Conservation (phyloP, 441 rosid genomes). For the Eruca vesicaria region DNA sequence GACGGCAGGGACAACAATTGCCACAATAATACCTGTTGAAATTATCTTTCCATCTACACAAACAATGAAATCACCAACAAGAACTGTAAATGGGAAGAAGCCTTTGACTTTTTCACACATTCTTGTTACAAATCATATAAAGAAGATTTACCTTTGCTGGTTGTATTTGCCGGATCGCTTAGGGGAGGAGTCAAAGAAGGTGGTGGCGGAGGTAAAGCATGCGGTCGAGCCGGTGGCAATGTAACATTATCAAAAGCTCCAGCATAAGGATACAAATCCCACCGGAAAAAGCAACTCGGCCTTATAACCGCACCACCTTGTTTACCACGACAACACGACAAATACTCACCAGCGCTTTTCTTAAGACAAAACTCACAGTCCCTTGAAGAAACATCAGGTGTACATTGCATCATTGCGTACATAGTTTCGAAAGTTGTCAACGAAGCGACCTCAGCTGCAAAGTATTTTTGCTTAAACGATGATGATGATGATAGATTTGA, state of each 20-base stretch:
- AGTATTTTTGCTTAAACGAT: constrained; percentile 19
- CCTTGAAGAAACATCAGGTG: constrained; percentile 24
- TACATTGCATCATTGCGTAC: constrained; percentile 27
- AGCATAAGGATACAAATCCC: constrained; percentile 25
- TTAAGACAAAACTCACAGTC: constrained; percentile 17
- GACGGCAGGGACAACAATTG: not conserved
- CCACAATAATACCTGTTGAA: not conserved
- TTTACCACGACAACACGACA: constrained; percentile 7
- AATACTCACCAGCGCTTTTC: not conserved
- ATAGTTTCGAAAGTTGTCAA: constrained; percentile 2
- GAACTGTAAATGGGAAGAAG: not conserved
- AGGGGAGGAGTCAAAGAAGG: constrained; percentile 3
- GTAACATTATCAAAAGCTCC: constrained; percentile 28
- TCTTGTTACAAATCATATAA: not conserved
- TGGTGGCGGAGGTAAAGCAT: constrained; percentile 6
- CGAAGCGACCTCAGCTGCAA: constrained; percentile 19
- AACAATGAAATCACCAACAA: not conserved
- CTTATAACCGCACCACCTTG: constrained; percentile 10
- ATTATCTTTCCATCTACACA: not conserved
- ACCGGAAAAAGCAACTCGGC: constrained; percentile 27
- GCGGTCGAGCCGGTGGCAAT: not conserved
- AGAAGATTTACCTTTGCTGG: not conserved
- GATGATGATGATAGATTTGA: not conserved
- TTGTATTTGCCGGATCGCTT: not conserved
- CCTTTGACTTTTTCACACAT: not conserved